Percentiles rank a stretch among this genome's conserved stretches.
Conservation (phyloP, 352 stramenopile genomes). For the Phytopythium helicoides region DNA sequence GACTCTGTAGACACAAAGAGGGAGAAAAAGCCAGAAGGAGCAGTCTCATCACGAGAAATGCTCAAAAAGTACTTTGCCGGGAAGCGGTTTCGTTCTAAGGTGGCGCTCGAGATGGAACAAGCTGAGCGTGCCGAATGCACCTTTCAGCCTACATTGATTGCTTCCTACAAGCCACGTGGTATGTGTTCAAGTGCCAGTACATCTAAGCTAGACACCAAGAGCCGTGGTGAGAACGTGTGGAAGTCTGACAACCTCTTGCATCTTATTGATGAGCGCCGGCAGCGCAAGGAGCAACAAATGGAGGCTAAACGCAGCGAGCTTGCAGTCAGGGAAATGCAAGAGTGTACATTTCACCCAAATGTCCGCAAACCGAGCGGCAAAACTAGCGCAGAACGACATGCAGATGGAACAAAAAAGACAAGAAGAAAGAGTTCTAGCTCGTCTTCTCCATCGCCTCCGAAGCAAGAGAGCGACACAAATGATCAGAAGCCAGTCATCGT, state of each 20-base stretch:
- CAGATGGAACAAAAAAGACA: neutral
- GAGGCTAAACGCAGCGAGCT: slow-evolving; percentile 54
- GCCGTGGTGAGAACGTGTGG: slow-evolving; percentile 29
- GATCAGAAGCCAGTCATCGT: slow-evolving; percentile 62
- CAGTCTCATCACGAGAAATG: slow-evolving; percentile 22
- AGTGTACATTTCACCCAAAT: slow-evolving; percentile 85
- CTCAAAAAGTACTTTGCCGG: slow-evolving; percentile 56
- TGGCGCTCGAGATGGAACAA: slow-evolving; percentile 67
- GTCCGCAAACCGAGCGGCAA: slow-evolving; percentile 17
- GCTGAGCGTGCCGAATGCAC: slow-evolving; percentile 68
- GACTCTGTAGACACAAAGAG: neutral
- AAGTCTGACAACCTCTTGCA: slow-evolving; percentile 66
- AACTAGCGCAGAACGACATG: neutral
- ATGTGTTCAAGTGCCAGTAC: slow-evolving; percentile 28
- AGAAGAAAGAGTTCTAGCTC: slow-evolving; percentile 7
- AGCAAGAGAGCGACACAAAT: neutral
- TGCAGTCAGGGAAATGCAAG: slow-evolving; percentile 62
- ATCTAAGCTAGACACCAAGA: slow-evolving; percentile 36
- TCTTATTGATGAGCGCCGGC: slow-evolving; percentile 58
- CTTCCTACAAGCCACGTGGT: slow-evolving; percentile 17
- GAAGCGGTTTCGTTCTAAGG: slow-evolving; percentile 68
- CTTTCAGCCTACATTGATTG: slow-evolving; percentile 51
- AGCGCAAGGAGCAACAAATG: slow-evolving; percentile 54
- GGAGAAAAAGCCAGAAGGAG: slow-evolving; percentile 1
- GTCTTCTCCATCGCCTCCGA: slow-evolving; percentile 14